A percentile compares a stretch with the other conserved stretches of the same genome.
These are phyloP conservation scores for Xylaria sp. DNA, from an alignment of 2,329 filamentous ascomycete species.

Conservation along the genomic window DNA sequence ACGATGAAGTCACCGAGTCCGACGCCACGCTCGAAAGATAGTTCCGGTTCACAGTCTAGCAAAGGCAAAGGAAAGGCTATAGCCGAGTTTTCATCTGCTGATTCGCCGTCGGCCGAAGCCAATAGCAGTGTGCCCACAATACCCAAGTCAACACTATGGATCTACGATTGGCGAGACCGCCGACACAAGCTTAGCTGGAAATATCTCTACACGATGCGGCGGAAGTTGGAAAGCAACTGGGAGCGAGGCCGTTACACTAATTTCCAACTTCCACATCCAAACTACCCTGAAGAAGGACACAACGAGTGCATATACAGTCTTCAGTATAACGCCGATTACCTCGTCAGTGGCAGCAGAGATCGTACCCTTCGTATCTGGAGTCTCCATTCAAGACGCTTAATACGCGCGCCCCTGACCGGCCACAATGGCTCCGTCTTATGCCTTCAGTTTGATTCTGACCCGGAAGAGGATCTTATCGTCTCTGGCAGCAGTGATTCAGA, in stretches of 20 bases:
- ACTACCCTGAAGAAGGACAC: slow-evolving; percentile 75
- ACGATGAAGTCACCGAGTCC: slow-evolving; percentile 35
- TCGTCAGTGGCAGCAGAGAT: slow-evolving; percentile 92
- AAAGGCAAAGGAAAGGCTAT: slow-evolving; percentile 37
- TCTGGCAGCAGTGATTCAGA: slow-evolving; percentile 90
- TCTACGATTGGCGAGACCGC: slow-evolving; percentile 44
- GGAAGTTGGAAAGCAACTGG: slow-evolving; percentile 86
- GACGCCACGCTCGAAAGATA: slow-evolving; percentile 29
- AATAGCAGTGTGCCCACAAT: slow-evolving; percentile 24
- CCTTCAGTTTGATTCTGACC: slow-evolving; percentile 86
- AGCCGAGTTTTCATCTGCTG: slow-evolving; percentile 17
- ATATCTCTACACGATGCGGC: slow-evolving; percentile 83
- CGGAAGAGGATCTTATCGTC: slow-evolving; percentile 85
- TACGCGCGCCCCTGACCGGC: slow-evolving; percentile 65
- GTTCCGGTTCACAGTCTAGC: slow-evolving; percentile 13
- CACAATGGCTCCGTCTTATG: slow-evolving; percentile 87
- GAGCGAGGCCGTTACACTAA: slow-evolving; percentile 73
- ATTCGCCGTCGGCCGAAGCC: slow-evolving; percentile 10
- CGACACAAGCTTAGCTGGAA: slow-evolving; percentile 78
- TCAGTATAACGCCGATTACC: slow-evolving; percentile 76
- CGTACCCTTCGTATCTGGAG: slow-evolving; percentile 87
- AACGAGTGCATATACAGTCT: slow-evolving; percentile 91
- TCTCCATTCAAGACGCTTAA: slow-evolving; percentile 72
- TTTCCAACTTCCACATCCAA: slow-evolving; percentile 85
- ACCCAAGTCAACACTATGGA: slow-evolving; percentile 45